phyloP scores from a whole-genome alignment of 208 protist genomes.

The Leishmania aethiopica region DNA sequence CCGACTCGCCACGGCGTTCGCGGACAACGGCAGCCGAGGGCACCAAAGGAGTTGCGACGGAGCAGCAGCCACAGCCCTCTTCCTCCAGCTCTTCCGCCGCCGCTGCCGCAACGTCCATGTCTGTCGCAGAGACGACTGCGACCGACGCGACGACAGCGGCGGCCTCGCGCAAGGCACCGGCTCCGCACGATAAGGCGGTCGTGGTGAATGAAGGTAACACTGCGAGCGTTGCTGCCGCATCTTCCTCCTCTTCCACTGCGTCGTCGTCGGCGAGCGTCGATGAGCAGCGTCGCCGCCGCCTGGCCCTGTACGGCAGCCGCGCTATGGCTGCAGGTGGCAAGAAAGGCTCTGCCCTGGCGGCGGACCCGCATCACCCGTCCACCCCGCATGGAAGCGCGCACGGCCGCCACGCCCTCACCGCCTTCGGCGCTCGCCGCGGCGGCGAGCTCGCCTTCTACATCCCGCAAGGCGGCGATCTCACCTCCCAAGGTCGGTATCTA shows the following conservation, averaged over 20 bases:
- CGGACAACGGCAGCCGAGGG: background rate
- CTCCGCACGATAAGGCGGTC: background rate
- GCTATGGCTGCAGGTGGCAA: slow-evolving; percentile 77
- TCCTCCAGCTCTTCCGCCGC: background rate
- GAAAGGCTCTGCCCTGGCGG: slow-evolving; percentile 18
- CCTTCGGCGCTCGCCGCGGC: slow-evolving; percentile 60
- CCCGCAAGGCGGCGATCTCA: slow-evolving; percentile 47
- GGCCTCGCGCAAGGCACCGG: background rate
- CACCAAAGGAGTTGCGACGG: background rate
- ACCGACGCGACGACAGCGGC: background rate
- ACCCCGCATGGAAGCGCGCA: background rate
- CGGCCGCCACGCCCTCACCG: slow-evolving; percentile 48
- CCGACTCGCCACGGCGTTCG: background rate
- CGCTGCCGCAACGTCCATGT: background rate
- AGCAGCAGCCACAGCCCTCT: background rate
- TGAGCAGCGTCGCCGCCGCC: slow-evolving; percentile 39
- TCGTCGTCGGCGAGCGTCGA: background rate
- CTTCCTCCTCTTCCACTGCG: background rate
- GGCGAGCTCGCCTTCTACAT: slow-evolving; percentile 60
- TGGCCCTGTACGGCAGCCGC: slow-evolving; percentile 80
- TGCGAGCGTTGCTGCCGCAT: background rate
- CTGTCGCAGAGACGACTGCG: background rate
- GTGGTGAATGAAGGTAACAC: background rate
- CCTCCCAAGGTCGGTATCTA: slow-evolving; percentile 75
- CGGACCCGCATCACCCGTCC: background rate